phyloP scores from a whole-genome alignment of 1,284 basidiomycete species.

The Polyporus tsugae region DNA sequence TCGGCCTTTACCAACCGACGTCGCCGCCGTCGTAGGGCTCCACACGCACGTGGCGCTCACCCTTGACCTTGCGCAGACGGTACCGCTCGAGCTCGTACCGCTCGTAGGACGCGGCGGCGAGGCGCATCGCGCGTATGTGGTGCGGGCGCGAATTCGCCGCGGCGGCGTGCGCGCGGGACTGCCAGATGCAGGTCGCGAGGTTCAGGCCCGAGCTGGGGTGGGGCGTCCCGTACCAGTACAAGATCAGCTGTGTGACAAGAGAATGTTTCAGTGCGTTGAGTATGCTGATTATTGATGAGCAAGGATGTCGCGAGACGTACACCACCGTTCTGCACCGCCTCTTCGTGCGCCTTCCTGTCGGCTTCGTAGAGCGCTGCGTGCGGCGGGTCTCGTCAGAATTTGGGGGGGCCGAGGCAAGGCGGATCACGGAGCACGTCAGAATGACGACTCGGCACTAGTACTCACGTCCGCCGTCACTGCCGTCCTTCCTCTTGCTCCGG shows the following conservation, averaged over 20 bases:
- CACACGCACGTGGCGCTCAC: slow-evolving; percentile 62
- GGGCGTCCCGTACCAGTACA: slow-evolving; percentile 94
- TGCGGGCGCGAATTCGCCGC: slow-evolving; percentile 82
- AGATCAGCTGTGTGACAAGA: slow-evolving; percentile 59
- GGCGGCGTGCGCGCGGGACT: slow-evolving; percentile 82
- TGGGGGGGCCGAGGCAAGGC: neutral
- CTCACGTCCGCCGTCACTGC: slow-evolving; percentile 74
- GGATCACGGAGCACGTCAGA: slow-evolving; percentile 12
- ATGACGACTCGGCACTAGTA: slow-evolving; percentile 31
- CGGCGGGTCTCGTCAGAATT: neutral
- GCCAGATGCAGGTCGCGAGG: slow-evolving; percentile 96
- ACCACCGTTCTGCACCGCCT: slow-evolving; percentile 88
- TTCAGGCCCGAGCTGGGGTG: slow-evolving; percentile 79
- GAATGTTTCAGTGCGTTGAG: slow-evolving; percentile 18
- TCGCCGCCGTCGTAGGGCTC: slow-evolving; percentile 70
- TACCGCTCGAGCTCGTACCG: slow-evolving; percentile 82
- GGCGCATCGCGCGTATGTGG: slow-evolving; percentile 83
- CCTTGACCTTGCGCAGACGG: slow-evolving; percentile 69
- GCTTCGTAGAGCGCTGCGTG: slow-evolving; percentile 81
- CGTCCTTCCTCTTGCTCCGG: slow-evolving; percentile 77
- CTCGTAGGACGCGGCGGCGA: slow-evolving; percentile 83
- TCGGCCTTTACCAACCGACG: slow-evolving; percentile 68
- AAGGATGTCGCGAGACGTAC: slow-evolving; percentile 49
- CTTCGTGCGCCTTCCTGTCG: slow-evolving; percentile 88
- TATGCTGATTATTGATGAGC: neutral